A percentile compares a stretch with the other conserved stretches of the same genome.
phyloP scores from a whole-genome alignment of 441 rosid species.

The Gossypium gossypioides region DNA sequence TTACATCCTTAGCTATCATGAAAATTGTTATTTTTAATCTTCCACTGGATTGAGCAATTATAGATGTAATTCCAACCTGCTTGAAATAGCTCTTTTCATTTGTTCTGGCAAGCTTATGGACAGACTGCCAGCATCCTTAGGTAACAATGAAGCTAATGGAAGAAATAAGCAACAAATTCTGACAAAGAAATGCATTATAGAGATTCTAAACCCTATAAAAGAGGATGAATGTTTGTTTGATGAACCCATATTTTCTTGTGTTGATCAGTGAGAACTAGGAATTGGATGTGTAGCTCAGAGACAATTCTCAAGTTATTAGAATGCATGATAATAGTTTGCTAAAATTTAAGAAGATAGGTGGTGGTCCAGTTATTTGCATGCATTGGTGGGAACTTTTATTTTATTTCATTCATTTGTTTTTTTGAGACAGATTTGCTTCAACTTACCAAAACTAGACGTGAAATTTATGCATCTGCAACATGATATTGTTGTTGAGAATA shows the following conservation, averaged over 20 bases:
- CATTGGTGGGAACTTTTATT: not conserved
- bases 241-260: not conserved
- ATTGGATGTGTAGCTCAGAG: not conserved
- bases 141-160: not conserved
- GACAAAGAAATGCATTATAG: not conserved
- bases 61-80: not conserved
- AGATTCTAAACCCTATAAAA: not conserved
- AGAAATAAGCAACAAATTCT: not conserved
- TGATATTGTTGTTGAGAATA: conserved; percentile 58
- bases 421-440: conserved; percentile 57
- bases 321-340: not conserved
- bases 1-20: not conserved
- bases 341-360: not conserved
- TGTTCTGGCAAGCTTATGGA: not conserved
- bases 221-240: not conserved
- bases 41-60: conserved; percentile 1
- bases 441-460: conserved; percentile 72
- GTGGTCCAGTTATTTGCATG: not conserved
- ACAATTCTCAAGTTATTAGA: not conserved
- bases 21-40: not conserved
- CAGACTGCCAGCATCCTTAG: not conserved
- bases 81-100: not conserved
- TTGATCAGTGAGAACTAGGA: conserved; percentile 2
- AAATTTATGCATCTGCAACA: conserved; percentile 66
- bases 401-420: conserved; percentile 7